Evolutionary conservation across 495 filamentous ascomycete species (phyloP).

Genomic region (Schizothecium vesticola): DNA sequence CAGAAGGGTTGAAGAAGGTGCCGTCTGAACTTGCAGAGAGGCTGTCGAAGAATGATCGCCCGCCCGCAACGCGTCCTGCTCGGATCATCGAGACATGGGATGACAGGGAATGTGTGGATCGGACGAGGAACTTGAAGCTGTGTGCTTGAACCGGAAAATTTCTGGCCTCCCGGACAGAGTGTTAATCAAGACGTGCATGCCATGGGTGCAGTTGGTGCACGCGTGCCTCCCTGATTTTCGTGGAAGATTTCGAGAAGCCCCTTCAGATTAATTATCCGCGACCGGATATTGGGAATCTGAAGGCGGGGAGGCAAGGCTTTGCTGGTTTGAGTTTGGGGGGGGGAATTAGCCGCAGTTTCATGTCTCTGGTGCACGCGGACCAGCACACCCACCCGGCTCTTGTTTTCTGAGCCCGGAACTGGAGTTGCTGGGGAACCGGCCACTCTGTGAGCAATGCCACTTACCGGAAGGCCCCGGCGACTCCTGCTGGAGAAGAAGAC

Average conservation of each 20-base stretch:
- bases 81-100: slow-evolving; percentile 21
- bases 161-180: slow-evolving; percentile 12
- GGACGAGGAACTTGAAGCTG: slow-evolving; percentile 15
- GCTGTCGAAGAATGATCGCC: slow-evolving; percentile 17
- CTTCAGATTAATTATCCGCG: slow-evolving; percentile 29
- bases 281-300: slow-evolving; percentile 16
- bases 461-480: background rate
- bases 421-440: background rate
- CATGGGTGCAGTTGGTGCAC: slow-evolving; percentile 13
- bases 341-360: slow-evolving; percentile 37
- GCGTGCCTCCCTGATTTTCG: slow-evolving; percentile 27
- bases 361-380: slow-evolving; percentile 16
- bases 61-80: slow-evolving; percentile 12
- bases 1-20: background rate
- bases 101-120: slow-evolving; percentile 2
- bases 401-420: slow-evolving; percentile 20
- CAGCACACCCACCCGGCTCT: slow-evolving; percentile 24
- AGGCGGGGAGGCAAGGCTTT: slow-evolving; percentile 4
- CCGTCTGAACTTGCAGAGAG: slow-evolving; percentile 9
- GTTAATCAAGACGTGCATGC: slow-evolving; percentile 17
- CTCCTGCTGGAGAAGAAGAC: background rate
- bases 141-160: slow-evolving; percentile 19
- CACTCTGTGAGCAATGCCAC: background rate
- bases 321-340: slow-evolving; percentile 23
- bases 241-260: slow-evolving; percentile 30